phyloP scores from a whole-genome alignment of 371 early-diverging fungal genomes.

The Lichtheimia ornata region DNA sequence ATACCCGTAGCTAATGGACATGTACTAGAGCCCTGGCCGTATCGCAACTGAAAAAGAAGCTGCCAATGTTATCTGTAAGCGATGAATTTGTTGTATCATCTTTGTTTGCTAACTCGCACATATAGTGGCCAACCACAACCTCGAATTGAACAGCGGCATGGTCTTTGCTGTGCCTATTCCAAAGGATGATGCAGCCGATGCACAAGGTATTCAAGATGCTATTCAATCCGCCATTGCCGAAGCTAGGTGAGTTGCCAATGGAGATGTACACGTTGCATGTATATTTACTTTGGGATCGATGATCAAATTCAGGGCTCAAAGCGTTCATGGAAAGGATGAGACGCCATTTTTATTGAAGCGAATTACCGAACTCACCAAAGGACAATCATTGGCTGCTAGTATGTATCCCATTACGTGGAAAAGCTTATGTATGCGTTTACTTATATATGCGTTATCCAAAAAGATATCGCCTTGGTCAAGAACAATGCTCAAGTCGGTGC shows the following conservation, averaged over 20 bases:
- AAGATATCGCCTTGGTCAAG: conserved; percentile 86
- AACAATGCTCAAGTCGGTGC: conserved; percentile 88
- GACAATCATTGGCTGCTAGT: conserved; percentile 82
- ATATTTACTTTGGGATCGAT: not conserved
- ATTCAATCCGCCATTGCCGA: conserved; percentile 74
- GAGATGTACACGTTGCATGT: too few species aligned
- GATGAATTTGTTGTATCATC: not conserved
- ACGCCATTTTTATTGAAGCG: conserved; percentile 90
- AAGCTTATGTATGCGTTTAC: not conserved
- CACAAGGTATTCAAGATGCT: conserved; percentile 63
- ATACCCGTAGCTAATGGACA: not conserved
- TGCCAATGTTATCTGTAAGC: conserved; percentile 67
- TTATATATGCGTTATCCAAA: not conserved
- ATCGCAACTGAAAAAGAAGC: conserved; percentile 61
- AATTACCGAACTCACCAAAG: conserved; percentile 78
- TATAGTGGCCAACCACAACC: conserved; percentile 66
- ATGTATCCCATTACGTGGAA: conserved; percentile 23
- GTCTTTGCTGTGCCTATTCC: conserved; percentile 94
- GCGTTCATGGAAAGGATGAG: conserved; percentile 81
- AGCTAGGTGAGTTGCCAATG: conserved; percentile 42
- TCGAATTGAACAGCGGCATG: conserved; percentile 76
- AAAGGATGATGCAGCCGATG: conserved; percentile 61
- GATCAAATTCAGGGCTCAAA: conserved; percentile 32
- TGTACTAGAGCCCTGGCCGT: conserved; percentile 60
- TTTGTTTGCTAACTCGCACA: not conserved